Evolutionary conservation across 495 filamentous ascomycete species (phyloP), one percentile per base, ranked within the genome.

Genomic region (Saxophila tyrrhenica): DNA sequence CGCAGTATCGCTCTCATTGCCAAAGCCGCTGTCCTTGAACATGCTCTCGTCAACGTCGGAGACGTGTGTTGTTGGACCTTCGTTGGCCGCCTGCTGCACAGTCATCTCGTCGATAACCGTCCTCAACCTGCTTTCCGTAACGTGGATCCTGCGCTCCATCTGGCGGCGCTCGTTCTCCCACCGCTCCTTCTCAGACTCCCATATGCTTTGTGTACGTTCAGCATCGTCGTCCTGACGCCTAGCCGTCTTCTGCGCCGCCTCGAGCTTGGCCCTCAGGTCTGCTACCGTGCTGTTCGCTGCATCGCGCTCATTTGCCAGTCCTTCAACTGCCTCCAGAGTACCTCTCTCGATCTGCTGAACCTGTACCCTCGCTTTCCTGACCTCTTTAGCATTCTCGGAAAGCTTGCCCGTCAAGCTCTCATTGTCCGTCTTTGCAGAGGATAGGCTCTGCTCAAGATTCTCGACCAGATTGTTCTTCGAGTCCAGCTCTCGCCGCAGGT

Each of bases 331-430:
- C 3, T 85, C 86, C 9, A 87, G 81, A 3, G 86, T 87, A 2
- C 89, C 91, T 47, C 86, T 85, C 70, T 99, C 92, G 17, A 95
- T 70, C 42, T 91, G 73, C 55, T 89, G 78, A 48, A 97, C 72
- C 64, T 95, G 88, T 41, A 87, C 83, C 63, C 89, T 90, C 23
- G 91, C 71, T 11, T 86, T 87, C 13, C 87, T 80, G 25, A 70
- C 81, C 60, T 97, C 94, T 62, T 84, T 86, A 23, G 75, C 73
- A 3, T 75, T 82, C 7, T 78, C 71, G 7, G 80, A 70, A 2
- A 89, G 39, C 22, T 75, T 79, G 16, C 73, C 72, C 47, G 76
- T 75, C 44, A 94, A 66, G 2, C 76, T 67, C 49, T 91, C 89
- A 56, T 83, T 81, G 61, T 97, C 92, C 39, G 75, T 78, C 54